phyloP scores from a whole-genome alignment of 768 basidiomycete genomes.

The Leccinum disarticulatum region DNA sequence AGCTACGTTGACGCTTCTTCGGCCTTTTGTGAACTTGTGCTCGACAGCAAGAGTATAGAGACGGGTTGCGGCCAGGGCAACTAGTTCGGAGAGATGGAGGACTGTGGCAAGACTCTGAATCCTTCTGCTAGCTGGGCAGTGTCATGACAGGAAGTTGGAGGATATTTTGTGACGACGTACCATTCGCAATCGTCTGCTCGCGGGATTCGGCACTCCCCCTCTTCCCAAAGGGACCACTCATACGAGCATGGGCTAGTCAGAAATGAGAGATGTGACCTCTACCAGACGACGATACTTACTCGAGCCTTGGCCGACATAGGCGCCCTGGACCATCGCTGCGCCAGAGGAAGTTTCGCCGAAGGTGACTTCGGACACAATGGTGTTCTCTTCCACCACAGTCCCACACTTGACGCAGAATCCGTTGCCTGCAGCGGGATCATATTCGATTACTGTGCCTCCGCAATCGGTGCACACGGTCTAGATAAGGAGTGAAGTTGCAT shows the following conservation, averaged over 20 bases:
- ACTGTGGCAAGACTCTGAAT: slow-evolving; percentile 82
- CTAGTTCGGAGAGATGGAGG: slow-evolving; percentile 75
- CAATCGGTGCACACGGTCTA: slow-evolving; percentile 74
- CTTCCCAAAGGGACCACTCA: slow-evolving; percentile 81
- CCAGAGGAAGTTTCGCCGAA: slow-evolving; percentile 94
- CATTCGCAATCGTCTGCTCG: slow-evolving; percentile 90
- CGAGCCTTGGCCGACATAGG: slow-evolving; percentile 86
- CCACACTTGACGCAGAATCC: slow-evolving; percentile 86
- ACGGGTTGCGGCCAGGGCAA: slow-evolving; percentile 78
- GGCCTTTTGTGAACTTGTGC: slow-evolving; percentile 91
- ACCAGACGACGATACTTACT: slow-evolving; percentile 54
- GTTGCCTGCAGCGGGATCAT: slow-evolving; percentile 80
- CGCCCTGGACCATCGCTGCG: slow-evolving; percentile 93
- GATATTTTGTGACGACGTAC: slow-evolving; percentile 39
- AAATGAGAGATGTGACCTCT: not conserved
- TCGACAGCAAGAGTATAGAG: slow-evolving; percentile 93
- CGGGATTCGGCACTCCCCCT: slow-evolving; percentile 78
- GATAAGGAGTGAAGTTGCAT: slow-evolving; percentile 1
- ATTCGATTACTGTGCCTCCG: slow-evolving; percentile 82
- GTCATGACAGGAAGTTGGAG: not conserved
- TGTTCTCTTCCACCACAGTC: slow-evolving; percentile 89
- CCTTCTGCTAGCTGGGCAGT: slow-evolving; percentile 64
- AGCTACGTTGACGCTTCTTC: slow-evolving; percentile 89
- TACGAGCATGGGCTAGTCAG: slow-evolving; percentile 69
- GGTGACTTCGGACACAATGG: slow-evolving; percentile 89